These are phyloP conservation scores for Hypoxylon crocopeplum DNA, from an alignment of 495 filamentous ascomycete species.

Conservation along the genomic window DNA sequence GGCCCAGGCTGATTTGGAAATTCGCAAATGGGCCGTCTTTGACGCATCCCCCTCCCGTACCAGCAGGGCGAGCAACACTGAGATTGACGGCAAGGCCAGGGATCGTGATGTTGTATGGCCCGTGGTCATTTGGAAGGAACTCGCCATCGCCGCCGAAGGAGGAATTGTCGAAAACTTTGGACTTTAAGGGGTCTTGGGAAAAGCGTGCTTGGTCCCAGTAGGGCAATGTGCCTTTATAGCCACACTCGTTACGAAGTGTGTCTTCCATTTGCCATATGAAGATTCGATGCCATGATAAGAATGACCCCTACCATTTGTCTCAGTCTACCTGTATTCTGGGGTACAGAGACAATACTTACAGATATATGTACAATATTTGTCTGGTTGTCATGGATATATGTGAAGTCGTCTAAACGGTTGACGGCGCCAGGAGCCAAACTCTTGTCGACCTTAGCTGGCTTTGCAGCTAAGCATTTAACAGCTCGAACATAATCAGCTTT, in stretches of 20 bases:
- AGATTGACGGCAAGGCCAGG: constrained; percentile 35
- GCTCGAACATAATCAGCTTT: constrained; percentile 67
- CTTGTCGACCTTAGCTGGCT: constrained; percentile 55
- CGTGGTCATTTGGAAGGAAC: constrained; percentile 51
- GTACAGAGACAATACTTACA: constrained; percentile 8
- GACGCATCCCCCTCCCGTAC: constrained; percentile 67
- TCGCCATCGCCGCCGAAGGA: constrained; percentile 68
- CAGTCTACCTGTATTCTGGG: not conserved
- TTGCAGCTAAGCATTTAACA: constrained; percentile 65
- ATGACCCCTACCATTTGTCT: constrained; percentile 14
- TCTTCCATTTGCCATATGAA: constrained; percentile 41
- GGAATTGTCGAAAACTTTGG: constrained; percentile 67
- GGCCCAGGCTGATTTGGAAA: constrained; percentile 19
- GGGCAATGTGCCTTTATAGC: constrained; percentile 42
- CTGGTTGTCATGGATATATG: constrained; percentile 67
- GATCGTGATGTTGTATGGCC: constrained; percentile 22
- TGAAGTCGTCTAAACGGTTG: constrained; percentile 67
- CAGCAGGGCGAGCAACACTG: constrained; percentile 47
- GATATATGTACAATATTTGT: constrained; percentile 66
- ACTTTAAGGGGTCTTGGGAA: constrained; percentile 36
- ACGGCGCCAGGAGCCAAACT: constrained; percentile 46
- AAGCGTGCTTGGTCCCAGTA: constrained; percentile 46
- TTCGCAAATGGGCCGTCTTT: constrained; percentile 61
- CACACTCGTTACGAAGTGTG: constrained; percentile 43
- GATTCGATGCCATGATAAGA: constrained; percentile 45